Conservation (phyloP, 163 green algal species). For the Scenedesmus sp. region DNA sequence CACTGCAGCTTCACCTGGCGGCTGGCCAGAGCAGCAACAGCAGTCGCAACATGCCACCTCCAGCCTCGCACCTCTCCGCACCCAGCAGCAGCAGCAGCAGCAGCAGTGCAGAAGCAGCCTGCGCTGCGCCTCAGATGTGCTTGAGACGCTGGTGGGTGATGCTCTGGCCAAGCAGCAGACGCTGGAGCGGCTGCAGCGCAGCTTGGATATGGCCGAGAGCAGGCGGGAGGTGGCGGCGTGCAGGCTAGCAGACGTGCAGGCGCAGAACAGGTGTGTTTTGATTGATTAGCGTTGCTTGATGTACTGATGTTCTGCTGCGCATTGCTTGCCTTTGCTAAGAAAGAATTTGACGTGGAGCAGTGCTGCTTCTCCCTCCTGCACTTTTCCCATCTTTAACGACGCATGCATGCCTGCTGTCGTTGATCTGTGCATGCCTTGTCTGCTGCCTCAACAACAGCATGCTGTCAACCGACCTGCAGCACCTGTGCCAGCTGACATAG, state of each 20-base stretch:
- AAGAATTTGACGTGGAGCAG: background rate
- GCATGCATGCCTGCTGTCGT: too few species aligned
- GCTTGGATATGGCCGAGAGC: conserved; percentile 51
- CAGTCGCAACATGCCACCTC: background rate
- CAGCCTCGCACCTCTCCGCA: background rate
- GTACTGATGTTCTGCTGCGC: background rate
- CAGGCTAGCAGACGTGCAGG: conserved; percentile 54
- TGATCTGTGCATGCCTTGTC: background rate
- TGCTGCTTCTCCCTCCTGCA: background rate
- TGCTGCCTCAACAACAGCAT: conserved; percentile 25
- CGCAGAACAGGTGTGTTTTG: conserved; percentile 42
- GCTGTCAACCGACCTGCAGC: conserved; percentile 48
- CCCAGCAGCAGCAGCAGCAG: background rate
- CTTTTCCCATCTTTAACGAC: too few species aligned
- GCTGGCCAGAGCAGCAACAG: background rate
- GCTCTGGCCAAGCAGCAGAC: conserved; percentile 53
- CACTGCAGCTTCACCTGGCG: background rate
- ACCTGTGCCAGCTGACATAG: background rate
- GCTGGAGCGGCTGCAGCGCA: conserved; percentile 58
- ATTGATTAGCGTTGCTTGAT: background rate
- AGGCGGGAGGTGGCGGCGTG: conserved; percentile 53
- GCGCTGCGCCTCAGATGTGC: background rate
- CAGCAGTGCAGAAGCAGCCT: background rate
- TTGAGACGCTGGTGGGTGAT: conserved; percentile 39
- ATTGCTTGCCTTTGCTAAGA: background rate